These are phyloP conservation scores for Xerocomus cyaneibrunnescens DNA, from an alignment of 1,284 basidiomycete species.

Conservation along the genomic window DNA sequence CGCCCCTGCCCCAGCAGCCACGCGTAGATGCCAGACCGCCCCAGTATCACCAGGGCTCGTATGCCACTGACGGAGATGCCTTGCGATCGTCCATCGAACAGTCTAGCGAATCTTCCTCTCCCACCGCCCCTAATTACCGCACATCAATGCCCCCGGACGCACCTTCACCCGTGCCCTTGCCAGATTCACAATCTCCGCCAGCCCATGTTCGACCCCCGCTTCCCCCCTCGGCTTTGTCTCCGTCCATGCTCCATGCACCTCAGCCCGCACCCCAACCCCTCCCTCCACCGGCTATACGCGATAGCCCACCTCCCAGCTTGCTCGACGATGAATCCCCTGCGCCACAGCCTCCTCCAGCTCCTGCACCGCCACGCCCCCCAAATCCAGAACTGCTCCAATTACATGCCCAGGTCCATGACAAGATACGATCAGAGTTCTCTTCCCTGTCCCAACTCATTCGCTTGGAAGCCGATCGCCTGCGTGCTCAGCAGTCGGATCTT, in stretches of 20 bases:
- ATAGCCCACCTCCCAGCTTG: slow-evolving; percentile 43
- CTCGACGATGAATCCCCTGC: slow-evolving; percentile 50
- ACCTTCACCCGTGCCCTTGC: slow-evolving; percentile 16
- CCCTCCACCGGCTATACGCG: slow-evolving; percentile 26
- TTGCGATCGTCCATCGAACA: slow-evolving; percentile 26
- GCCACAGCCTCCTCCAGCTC: slow-evolving; percentile 32
- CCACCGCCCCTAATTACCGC: slow-evolving; percentile 34
- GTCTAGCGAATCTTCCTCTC: slow-evolving; percentile 23
- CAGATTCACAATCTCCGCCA: slow-evolving; percentile 21
- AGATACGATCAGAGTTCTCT: slow-evolving; percentile 68
- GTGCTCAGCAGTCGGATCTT: slow-evolving; percentile 80
- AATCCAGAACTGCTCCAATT: slow-evolving; percentile 86
- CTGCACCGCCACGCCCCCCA: slow-evolving; percentile 78
- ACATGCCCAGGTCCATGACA: slow-evolving; percentile 79
- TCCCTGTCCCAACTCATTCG: slow-evolving; percentile 65
- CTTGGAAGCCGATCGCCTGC: slow-evolving; percentile 72
- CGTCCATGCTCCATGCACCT: slow-evolving; percentile 18
- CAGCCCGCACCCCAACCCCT: slow-evolving; percentile 10
- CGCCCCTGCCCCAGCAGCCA: slow-evolving; percentile 39
- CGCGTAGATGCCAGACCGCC: slow-evolving; percentile 28
- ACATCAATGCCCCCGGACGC: slow-evolving; percentile 22
- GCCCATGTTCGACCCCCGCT: slow-evolving; percentile 15
- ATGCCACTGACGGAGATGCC: slow-evolving; percentile 19
- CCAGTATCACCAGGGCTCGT: slow-evolving; percentile 28
- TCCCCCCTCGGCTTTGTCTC: slow-evolving; percentile 15